These are phyloP conservation scores for Tricholoma sp. DNA, from an alignment of 768 basidiomycete genomes.

Conservation along the genomic window DNA sequence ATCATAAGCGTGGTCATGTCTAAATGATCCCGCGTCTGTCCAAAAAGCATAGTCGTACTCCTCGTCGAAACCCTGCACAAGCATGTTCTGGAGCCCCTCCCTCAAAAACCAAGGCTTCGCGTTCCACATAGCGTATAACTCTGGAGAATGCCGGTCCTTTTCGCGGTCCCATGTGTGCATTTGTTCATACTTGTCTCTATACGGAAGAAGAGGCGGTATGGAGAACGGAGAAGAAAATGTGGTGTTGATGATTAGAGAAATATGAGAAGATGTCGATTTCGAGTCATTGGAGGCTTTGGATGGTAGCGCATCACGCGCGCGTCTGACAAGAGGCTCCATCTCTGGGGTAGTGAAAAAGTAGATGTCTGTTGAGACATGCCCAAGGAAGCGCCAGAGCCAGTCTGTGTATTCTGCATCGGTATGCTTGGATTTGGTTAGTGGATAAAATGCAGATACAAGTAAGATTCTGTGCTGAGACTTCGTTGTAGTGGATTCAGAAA, in stretches of 20 bases:
- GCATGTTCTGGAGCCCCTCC: constrained; percentile 28
- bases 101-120: constrained; percentile 48
- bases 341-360: constrained; percentile 49
- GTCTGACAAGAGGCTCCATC: constrained; percentile 26
- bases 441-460: constrained; percentile 53
- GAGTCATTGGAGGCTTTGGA: background rate
- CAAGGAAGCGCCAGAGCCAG: constrained; percentile 44
- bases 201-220: constrained; percentile 37
- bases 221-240: constrained; percentile 33
- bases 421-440: constrained; percentile 46
- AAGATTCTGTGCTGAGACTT: constrained; percentile 25
- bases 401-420: constrained; percentile 34
- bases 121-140: constrained; percentile 53
- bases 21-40: constrained; percentile 53
- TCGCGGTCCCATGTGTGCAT: constrained; percentile 47
- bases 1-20: constrained; percentile 35
- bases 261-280: background rate
- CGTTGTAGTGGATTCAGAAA: background rate
- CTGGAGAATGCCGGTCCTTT: constrained; percentile 34
- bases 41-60: constrained; percentile 53
- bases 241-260: background rate
- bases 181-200: constrained; percentile 28
- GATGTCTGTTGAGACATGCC: constrained; percentile 39
- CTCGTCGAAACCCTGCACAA: constrained; percentile 13
- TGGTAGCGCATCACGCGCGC: constrained; percentile 1